A percentile compares a stretch with the other conserved stretches of the same genome.
Conservation (phyloP, 805 yeast species). For the Candida railenensis region DNA sequence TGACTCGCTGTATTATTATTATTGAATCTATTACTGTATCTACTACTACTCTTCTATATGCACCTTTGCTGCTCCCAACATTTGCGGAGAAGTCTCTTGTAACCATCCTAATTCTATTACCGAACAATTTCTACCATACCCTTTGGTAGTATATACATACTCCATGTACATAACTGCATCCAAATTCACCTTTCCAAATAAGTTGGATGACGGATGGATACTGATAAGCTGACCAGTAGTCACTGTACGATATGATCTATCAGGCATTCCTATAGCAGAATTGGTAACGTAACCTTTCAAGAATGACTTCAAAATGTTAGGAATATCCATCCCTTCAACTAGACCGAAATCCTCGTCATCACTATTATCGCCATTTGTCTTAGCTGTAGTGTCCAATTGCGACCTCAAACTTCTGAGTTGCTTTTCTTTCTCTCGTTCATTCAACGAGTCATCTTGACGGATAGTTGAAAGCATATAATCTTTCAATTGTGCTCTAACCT, state of each 20-base stretch:
- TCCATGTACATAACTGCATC: slow-evolving; percentile 95
- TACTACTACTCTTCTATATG: slow-evolving; percentile 3
- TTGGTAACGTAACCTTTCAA: slow-evolving; percentile 80
- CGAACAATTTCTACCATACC: slow-evolving; percentile 88
- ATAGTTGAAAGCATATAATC: slow-evolving; percentile 60
- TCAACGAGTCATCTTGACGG: slow-evolving; percentile 37
- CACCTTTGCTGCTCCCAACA: slow-evolving; percentile 44
- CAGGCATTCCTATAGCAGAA: slow-evolving; percentile 94
- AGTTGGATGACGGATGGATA: slow-evolving; percentile 85
- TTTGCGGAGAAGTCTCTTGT: slow-evolving; percentile 73
- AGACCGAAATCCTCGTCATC: slow-evolving; percentile 21
- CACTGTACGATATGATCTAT: slow-evolving; percentile 85
- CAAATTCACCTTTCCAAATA: slow-evolving; percentile 70
- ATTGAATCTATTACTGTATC: no score
- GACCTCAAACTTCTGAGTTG: slow-evolving; percentile 23
- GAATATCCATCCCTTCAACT: slow-evolving; percentile 44
- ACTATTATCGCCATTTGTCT: slow-evolving; percentile 15
- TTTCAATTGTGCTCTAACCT: slow-evolving; percentile 72
- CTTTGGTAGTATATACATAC: slow-evolving; percentile 88
- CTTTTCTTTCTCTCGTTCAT: slow-evolving; percentile 22
- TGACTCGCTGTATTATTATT: no score
- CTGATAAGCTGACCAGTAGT: slow-evolving; percentile 80
- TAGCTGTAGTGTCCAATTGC: slow-evolving; percentile 19
- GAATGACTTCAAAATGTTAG: slow-evolving; percentile 71
- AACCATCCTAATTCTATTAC: slow-evolving; percentile 82